phyloP scores from a whole-genome alignment of 2,329 filamentous ascomycete species.

The Rachicladosporium sp. region DNA sequence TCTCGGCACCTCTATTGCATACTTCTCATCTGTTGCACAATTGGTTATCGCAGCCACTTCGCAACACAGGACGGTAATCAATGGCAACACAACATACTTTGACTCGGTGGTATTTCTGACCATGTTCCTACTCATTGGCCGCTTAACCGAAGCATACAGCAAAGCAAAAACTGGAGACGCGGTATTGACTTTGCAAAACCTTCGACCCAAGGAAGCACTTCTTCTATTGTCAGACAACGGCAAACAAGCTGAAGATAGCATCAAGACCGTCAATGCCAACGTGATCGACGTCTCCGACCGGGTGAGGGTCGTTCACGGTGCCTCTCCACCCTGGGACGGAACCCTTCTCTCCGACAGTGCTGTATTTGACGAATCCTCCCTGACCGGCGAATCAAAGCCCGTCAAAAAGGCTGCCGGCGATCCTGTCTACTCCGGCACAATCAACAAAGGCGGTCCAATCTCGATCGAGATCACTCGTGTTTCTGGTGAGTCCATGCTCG shows the following conservation, averaged over 20 bases:
- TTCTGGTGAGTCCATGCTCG: conserved; percentile 60
- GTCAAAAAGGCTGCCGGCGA: conserved; percentile 54
- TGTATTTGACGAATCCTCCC: conserved; percentile 77
- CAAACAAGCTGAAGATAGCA: conserved; percentile 20
- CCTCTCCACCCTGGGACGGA: conserved; percentile 76
- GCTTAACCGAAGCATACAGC: conserved; percentile 77
- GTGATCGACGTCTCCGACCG: conserved; percentile 43
- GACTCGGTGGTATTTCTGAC: conserved; percentile 88
- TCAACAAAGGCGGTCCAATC: conserved; percentile 56
- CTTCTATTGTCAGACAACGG: conserved; percentile 36
- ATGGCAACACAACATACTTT: conserved; percentile 67
- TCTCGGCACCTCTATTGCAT: conserved; percentile 76
- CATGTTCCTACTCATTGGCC: conserved; percentile 63
- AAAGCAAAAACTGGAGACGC: conserved; percentile 84
- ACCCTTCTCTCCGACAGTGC: conserved; percentile 43
- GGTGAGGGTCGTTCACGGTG: conserved; percentile 64
- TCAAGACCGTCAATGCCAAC: conserved; percentile 42
- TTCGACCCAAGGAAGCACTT: conserved; percentile 64
- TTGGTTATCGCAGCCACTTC: too few relatives aligned
- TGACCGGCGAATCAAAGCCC: conserved; percentile 65
- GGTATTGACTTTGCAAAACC: conserved; percentile 63
- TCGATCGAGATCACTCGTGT: conserved; percentile 51
- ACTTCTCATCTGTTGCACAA: conserved; percentile 70
- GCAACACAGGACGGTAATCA: too few relatives aligned
- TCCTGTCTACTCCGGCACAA: conserved; percentile 58